A percentile compares a stretch with the other conserved stretches of the same genome.
Evolutionary conservation across 176 grass and related monocot genomes (phyloP).

Genomic region (Guadua angustifolia): DNA sequence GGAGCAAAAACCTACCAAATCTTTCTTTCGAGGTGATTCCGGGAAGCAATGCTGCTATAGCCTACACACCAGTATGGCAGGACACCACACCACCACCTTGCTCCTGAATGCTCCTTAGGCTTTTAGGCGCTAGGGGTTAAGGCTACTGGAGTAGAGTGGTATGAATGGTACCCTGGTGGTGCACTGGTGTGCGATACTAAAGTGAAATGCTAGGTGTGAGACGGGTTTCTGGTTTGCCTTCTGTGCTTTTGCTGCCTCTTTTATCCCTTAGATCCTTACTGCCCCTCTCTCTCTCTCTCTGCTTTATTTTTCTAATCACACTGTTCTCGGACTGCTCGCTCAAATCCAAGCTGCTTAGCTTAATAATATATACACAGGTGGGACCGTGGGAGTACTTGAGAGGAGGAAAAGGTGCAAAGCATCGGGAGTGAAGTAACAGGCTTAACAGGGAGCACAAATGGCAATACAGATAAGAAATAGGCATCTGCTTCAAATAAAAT

Average conservation of each 20-base stretch:
- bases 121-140: slow-evolving; percentile 43
- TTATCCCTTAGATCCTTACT: slow-evolving; percentile 28
- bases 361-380: not conserved
- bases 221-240: not conserved
- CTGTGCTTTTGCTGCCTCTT: slow-evolving; percentile 41
- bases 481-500: too few species aligned
- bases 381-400: not conserved
- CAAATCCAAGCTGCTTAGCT: slow-evolving; percentile 35
- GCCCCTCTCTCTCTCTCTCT: not conserved
- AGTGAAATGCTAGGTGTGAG: slow-evolving; percentile 6
- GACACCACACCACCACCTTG: not conserved
- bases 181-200: slow-evolving; percentile 7
- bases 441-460: not conserved
- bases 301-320: slow-evolving; percentile 35
- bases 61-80: slow-evolving; percentile 3
- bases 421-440: not conserved
- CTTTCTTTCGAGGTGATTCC: not conserved
- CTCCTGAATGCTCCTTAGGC: slow-evolving; percentile 18
- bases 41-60: not conserved
- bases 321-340: slow-evolving; percentile 28
- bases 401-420: slow-evolving; percentile 9
- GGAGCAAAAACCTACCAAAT: not conserved
- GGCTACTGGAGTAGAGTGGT: not conserved
- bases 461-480: too few species aligned
- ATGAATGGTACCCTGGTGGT: not conserved